Evolutionary conservation across 2,329 filamentous ascomycete species (phyloP).

Genomic region (Diaporthe aspalathi): DNA sequence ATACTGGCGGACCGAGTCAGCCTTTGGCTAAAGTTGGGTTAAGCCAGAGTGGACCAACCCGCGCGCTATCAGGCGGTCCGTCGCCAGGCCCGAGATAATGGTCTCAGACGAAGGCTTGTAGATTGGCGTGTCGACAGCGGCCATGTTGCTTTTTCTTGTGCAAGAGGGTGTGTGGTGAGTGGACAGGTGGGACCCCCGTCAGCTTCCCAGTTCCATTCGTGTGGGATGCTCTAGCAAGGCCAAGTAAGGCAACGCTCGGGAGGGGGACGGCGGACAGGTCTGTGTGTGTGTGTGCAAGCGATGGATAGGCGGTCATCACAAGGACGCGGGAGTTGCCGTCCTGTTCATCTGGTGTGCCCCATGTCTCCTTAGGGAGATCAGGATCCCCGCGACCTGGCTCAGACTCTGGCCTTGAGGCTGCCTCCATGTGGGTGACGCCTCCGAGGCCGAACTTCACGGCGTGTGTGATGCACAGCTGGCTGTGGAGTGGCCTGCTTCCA

Average conservation of each 20-base stretch:
- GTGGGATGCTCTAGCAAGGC: conserved; percentile 25
- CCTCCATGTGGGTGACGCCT: neutral
- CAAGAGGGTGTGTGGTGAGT: conserved; percentile 27
- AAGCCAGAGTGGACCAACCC: conserved; percentile 21
- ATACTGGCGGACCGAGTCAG: conserved; percentile 33
- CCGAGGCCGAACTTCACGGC: neutral
- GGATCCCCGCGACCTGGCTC: conserved; percentile 17
- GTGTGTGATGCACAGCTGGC: conserved; percentile 7
- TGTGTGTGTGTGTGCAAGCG: neutral
- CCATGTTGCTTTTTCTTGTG: conserved; percentile 23
- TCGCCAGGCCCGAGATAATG: conserved; percentile 34
- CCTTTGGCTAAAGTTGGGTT: conserved; percentile 28
- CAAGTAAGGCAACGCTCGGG: neutral
- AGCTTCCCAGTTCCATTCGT: conserved; percentile 14
- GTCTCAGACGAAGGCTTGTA: conserved; percentile 36
- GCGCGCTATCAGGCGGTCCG: conserved; percentile 30
- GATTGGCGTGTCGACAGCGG: conserved; percentile 22
- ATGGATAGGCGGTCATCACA: conserved; percentile 21
- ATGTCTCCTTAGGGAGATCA: conserved; percentile 17
- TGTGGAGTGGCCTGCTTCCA: conserved; percentile 7
- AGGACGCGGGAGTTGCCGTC: conserved; percentile 35
- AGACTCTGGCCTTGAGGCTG: conserved; percentile 21
- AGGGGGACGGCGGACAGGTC: conserved; percentile 15
- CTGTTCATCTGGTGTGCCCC: conserved; percentile 34
- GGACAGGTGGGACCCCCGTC: conserved; percentile 20